phyloP scores from a whole-genome alignment of 495 filamentous ascomycete genomes.

The Sphaerosporella brunnea region DNA sequence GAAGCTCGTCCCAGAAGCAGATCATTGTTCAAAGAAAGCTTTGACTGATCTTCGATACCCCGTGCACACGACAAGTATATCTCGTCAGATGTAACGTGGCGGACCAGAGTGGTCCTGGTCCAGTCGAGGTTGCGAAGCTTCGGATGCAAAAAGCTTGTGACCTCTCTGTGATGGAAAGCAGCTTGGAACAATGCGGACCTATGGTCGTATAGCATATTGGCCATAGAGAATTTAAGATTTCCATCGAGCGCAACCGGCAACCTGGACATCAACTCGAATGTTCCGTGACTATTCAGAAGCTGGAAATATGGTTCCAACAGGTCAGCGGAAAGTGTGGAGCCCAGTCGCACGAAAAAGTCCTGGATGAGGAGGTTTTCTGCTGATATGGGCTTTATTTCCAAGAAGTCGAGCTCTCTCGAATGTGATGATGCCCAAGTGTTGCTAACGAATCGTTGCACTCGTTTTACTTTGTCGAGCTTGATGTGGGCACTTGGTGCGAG shows the following conservation, averaged over 20 bases:
- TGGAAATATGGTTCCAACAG: slow-evolving; percentile 8
- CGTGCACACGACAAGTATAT: slow-evolving; percentile 3
- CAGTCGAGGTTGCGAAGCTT: slow-evolving; percentile 1
- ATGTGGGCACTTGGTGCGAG: neutral
- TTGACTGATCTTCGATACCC: neutral
- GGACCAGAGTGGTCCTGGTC: too few relatives aligned
- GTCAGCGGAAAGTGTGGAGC: slow-evolving; percentile 4
- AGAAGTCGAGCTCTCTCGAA: neutral
- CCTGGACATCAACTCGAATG: neutral
- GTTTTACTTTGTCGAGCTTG: neutral
- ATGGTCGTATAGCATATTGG: slow-evolving; percentile 10
- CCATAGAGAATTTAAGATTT: slow-evolving; percentile 7
- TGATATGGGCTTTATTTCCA: slow-evolving; percentile 10
- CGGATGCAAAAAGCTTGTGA: slow-evolving; percentile 12
- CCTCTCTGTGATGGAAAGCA: slow-evolving; percentile 13
- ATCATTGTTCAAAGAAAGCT: neutral
- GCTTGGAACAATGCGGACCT: slow-evolving; percentile 11
- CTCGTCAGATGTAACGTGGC: too few relatives aligned
- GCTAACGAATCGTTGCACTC: neutral
- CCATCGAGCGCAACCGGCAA: slow-evolving; percentile 13
- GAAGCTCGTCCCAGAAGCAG: slow-evolving; percentile 8
- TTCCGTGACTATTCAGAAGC: slow-evolving; percentile 4
- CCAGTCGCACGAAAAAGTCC: too few relatives aligned
- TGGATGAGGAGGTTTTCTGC: too few relatives aligned
- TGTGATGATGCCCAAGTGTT: slow-evolving; percentile 5